A percentile compares a stretch with the other conserved stretches of the same genome.
Evolutionary conservation across 75 land plant species (phyloP).

Genomic region (Picea glauca): DNA sequence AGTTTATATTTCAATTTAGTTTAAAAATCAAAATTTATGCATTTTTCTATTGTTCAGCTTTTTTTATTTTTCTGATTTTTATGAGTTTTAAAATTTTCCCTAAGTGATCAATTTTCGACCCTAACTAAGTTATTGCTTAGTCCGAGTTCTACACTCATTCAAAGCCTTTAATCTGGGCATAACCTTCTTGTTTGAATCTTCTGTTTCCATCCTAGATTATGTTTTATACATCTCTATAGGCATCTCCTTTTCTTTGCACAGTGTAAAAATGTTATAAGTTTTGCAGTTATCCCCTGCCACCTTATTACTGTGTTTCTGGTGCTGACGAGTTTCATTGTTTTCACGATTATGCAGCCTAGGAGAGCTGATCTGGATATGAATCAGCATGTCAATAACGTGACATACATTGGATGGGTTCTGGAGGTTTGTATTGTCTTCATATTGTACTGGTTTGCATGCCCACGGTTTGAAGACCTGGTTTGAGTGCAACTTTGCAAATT

Average conservation of each 20-base stretch:
- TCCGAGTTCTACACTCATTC: too few species aligned
- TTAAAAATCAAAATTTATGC: background rate
- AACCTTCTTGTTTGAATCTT: too few species aligned
- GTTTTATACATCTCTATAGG: background rate
- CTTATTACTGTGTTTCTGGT: background rate
- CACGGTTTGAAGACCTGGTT: background rate
- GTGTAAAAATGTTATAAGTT: too few species aligned
- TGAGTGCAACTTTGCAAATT: background rate
- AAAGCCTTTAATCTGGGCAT: too few species aligned
- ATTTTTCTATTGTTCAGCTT: too few species aligned
- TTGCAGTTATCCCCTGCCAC: too few species aligned
- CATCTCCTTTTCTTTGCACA: background rate
- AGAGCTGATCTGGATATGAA: conserved; percentile 97
- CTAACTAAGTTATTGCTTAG: too few species aligned
- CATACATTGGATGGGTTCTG: conserved; percentile 94
- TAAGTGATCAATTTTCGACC: too few species aligned
- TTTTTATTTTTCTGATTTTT: too few species aligned
- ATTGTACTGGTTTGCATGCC: background rate
- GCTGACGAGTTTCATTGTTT: background rate
- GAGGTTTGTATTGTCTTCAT: conserved; percentile 49
- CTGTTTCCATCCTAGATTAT: too few species aligned
- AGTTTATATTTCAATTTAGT: conserved; percentile 1
- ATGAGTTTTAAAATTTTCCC: too few species aligned
- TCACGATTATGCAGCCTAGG: conserved; percentile 59
- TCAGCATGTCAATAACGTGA: conserved; percentile 94